phyloP scores from a whole-genome alignment of 2,329 filamentous ascomycete genomes.

The Plenodomus tracheiphilus region DNA sequence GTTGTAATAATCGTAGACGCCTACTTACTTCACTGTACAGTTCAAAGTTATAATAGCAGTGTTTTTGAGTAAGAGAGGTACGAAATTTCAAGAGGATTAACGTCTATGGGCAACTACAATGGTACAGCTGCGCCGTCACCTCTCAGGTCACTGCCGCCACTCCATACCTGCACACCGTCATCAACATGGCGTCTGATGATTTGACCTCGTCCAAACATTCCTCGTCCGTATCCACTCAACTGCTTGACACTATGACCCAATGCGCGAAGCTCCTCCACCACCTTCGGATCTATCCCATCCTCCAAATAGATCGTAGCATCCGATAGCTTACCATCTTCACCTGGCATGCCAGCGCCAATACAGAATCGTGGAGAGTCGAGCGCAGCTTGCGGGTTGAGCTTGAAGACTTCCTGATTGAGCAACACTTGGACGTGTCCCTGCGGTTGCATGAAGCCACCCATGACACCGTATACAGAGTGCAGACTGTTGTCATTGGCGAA shows the following conservation, averaged over 20 bases:
- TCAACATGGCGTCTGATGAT: conserved; percentile 80
- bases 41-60: no score
- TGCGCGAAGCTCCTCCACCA: conserved; percentile 66
- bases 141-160: conserved; percentile 83
- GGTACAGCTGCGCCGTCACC: conserved; percentile 78
- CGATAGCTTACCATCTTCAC: conserved; percentile 57
- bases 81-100: no score
- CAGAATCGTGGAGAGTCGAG: conserved; percentile 91
- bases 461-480: conserved; percentile 89
- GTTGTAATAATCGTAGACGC: no score
- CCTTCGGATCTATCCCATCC: conserved; percentile 73
- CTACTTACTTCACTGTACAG: no score
- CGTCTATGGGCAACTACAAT: conserved; percentile 7
- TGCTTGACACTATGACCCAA: conserved; percentile 76
- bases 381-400: conserved; percentile 80
- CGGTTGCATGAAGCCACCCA: conserved; percentile 98
- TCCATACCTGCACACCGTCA: conserved; percentile 76
- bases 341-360: conserved; percentile 73
- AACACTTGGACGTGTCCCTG: conserved; percentile 95
- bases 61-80: no score
- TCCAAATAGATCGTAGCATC: conserved; percentile 76
- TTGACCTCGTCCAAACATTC: conserved; percentile 83
- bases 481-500: conserved; percentile 72
- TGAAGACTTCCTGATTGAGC: conserved; percentile 83
- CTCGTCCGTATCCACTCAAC: conserved; percentile 65